Evolutionary conservation across 1,284 basidiomycete species (phyloP).

Genomic region (Naganishia sp.): DNA sequence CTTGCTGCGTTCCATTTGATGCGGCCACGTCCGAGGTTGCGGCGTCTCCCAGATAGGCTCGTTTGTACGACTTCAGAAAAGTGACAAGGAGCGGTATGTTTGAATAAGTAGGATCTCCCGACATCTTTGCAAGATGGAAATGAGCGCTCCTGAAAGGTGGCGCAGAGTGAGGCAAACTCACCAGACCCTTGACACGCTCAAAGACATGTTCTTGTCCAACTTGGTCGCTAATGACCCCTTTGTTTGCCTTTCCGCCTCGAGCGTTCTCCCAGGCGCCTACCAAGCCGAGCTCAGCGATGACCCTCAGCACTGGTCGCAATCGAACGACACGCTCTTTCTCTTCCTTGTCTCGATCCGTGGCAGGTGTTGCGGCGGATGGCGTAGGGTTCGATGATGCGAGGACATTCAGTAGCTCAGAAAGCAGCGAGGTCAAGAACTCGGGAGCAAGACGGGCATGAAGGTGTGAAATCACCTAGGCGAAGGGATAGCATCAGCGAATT

Average conservation of each 20-base stretch:
- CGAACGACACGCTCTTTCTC: constrained; percentile 75
- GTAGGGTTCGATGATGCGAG: constrained; percentile 51
- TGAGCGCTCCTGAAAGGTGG: not conserved
- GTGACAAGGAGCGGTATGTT: constrained; percentile 80
- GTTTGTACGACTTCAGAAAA: constrained; percentile 79
- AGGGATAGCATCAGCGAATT: not conserved
- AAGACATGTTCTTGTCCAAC: constrained; percentile 78
- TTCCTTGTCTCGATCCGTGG: constrained; percentile 79
- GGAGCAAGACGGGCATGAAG: constrained; percentile 82
- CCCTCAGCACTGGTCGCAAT: constrained; percentile 80
- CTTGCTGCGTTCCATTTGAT: constrained; percentile 42
- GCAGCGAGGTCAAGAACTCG: constrained; percentile 73
- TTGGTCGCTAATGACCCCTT: constrained; percentile 64
- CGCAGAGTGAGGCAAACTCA: constrained; percentile 52
- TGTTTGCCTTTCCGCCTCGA: constrained; percentile 58
- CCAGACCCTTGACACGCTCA: constrained; percentile 68
- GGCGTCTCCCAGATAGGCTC: constrained; percentile 73
- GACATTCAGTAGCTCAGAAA: constrained; percentile 65
- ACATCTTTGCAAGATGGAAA: constrained; percentile 61
- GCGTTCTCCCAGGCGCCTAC: constrained; percentile 66
- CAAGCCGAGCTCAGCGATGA: constrained; percentile 85
- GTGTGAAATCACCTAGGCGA: constrained; percentile 74
- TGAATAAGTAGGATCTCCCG: constrained; percentile 78
- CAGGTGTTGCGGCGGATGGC: constrained; percentile 45
- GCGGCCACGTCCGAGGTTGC: constrained; percentile 44